phyloP scores from a whole-genome alignment of 805 yeast genomes.

The Sugiyamaella lignohabitans region DNA sequence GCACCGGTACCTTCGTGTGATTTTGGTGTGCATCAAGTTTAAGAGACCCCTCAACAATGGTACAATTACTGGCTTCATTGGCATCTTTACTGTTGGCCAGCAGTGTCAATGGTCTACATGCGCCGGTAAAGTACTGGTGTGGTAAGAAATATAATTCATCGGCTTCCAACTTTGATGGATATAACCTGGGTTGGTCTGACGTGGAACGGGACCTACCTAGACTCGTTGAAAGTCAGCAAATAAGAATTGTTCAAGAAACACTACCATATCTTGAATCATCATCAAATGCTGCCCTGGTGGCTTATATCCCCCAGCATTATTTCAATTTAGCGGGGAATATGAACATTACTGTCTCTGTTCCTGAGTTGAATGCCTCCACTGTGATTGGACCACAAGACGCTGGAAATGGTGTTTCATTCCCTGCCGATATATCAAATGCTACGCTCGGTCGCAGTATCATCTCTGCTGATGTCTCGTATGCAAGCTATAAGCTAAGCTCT shows the following conservation, averaged over 20 bases:
- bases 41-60: too few relatives aligned
- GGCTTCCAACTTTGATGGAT: constrained; percentile 6
- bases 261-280: constrained; percentile 9
- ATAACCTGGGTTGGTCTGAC: constrained; percentile 11
- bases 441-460: constrained; percentile 5
- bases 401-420: constrained; percentile 7
- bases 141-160: constrained; percentile 12
- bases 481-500: constrained; percentile 3
- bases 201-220: constrained; percentile 8
- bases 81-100: too few relatives aligned
- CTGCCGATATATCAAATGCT: constrained; percentile 8
- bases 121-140: constrained; percentile 12
- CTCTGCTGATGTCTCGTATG: constrained; percentile 7
- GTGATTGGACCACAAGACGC: constrained; percentile 8
- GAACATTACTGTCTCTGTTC: constrained; percentile 11
- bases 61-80: too few relatives aligned
- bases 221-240: constrained; percentile 2
- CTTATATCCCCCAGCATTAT: constrained; percentile 6
- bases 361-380: constrained; percentile 5
- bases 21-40: too few relatives aligned
- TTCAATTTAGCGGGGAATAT: constrained; percentile 2
- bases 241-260: constrained; percentile 8
- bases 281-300: constrained; percentile 7
- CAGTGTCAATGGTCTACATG: constrained; percentile 3
- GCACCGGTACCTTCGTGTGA: too few relatives aligned